These are phyloP conservation scores for Rhizopogon vesiculosus DNA, from an alignment of 768 basidiomycete species.

Conservation along the genomic window DNA sequence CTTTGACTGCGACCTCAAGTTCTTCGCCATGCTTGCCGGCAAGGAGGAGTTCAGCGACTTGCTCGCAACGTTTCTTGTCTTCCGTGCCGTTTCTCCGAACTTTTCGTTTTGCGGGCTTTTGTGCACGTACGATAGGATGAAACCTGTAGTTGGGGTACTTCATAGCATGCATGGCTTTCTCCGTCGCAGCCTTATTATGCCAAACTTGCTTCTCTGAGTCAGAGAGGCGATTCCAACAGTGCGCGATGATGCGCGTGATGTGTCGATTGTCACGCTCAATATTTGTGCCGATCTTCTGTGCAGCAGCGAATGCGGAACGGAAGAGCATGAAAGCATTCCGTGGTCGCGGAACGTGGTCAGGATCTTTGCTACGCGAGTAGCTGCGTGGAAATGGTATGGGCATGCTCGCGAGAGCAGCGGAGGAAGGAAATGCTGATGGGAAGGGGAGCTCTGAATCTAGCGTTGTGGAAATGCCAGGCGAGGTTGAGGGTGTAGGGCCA, in stretches of 20 bases:
- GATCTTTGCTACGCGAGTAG: slow-evolving; percentile 25
- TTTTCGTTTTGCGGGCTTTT: slow-evolving; percentile 43
- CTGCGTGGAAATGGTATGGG: slow-evolving; percentile 25
- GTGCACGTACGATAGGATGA: slow-evolving; percentile 38
- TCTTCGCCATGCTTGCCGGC: slow-evolving; percentile 47
- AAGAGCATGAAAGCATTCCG: slow-evolving; percentile 52
- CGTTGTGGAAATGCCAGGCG: background rate
- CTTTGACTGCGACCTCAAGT: slow-evolving; percentile 38
- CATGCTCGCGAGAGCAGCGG: slow-evolving; percentile 20
- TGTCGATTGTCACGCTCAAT: slow-evolving; percentile 56
- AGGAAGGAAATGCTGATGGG: slow-evolving; percentile 10
- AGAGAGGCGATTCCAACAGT: slow-evolving; percentile 51
- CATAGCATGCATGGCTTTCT: slow-evolving; percentile 43
- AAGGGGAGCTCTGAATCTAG: background rate
- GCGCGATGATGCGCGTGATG: slow-evolving; percentile 52
- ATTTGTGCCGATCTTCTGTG: slow-evolving; percentile 39
- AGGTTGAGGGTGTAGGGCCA: slow-evolving; percentile 9
- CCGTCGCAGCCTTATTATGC: slow-evolving; percentile 44
- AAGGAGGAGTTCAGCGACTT: slow-evolving; percentile 46
- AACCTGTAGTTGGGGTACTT: slow-evolving; percentile 55
- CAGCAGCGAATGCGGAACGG: slow-evolving; percentile 54
- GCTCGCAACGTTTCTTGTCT: slow-evolving; percentile 45
- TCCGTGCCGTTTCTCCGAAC: slow-evolving; percentile 45
- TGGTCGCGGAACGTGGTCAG: slow-evolving; percentile 38
- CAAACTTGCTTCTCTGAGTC: slow-evolving; percentile 47